phyloP scores from a whole-genome alignment of 192 early-diverging fungal species.

The Paraglomus brasilianum region DNA sequence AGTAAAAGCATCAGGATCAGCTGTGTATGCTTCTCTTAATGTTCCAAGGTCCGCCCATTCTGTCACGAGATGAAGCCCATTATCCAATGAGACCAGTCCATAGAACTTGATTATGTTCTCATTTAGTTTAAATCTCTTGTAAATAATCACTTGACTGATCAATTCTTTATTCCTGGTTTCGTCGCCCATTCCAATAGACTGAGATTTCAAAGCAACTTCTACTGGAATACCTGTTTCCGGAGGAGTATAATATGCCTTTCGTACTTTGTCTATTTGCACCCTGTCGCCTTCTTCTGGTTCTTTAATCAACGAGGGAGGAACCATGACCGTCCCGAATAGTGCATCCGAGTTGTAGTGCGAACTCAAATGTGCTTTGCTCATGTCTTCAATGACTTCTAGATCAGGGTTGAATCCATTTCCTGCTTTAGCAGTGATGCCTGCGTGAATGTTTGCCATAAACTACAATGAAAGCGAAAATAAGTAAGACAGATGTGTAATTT shows the following conservation, averaged over 20 bases:
- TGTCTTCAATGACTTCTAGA: neutral
- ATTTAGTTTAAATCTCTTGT: neutral
- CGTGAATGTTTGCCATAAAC: conserved; percentile 7
- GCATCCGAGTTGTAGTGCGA: neutral
- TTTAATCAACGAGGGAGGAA: neutral
- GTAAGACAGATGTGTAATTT: neutral
- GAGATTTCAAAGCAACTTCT: neutral
- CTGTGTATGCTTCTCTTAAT: conserved; percentile 1
- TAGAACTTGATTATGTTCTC: conserved; percentile 3
- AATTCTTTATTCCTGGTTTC: neutral
- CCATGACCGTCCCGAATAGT: neutral
- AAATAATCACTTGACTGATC: conserved; percentile 7
- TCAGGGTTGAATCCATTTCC: neutral
- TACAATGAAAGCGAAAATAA: neutral
- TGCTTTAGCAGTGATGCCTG: neutral
- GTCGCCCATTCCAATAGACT: neutral
- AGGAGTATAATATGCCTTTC: too few relatives aligned
- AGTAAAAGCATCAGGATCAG: neutral
- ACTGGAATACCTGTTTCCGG: neutral
- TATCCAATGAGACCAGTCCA: neutral
- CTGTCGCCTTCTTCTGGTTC: neutral
- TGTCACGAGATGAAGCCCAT: neutral
- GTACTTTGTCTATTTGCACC: neutral
- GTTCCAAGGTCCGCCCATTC: conserved; percentile 27
- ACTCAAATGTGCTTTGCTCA: neutral